Conservation (phyloP, 2,329 filamentous ascomycete genomes). For the Aspergillus candidus region DNA sequence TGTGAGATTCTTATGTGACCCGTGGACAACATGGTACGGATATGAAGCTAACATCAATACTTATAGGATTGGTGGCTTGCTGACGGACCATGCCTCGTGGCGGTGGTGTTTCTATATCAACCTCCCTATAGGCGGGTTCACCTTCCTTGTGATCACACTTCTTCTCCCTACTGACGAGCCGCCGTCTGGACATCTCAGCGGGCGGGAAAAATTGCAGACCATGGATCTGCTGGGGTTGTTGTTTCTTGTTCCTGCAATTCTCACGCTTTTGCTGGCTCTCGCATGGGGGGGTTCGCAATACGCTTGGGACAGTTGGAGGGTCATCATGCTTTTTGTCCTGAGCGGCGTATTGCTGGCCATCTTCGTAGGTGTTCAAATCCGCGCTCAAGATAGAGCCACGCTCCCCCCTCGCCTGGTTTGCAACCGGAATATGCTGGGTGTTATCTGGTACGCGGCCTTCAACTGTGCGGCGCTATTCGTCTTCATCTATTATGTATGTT, state of each 20-base stretch:
- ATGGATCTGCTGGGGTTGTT: slow-evolving; percentile 32
- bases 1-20: background rate
- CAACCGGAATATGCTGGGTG: slow-evolving; percentile 2
- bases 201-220: slow-evolving; percentile 19
- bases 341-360: slow-evolving; percentile 29
- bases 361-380: background rate
- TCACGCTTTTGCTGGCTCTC: slow-evolving; percentile 7
- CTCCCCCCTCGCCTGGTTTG: slow-evolving; percentile 3
- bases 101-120: slow-evolving; percentile 37
- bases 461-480: background rate
- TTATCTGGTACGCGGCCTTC: slow-evolving; percentile 2
- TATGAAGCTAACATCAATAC: background rate
- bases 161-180: slow-evolving; percentile 38
- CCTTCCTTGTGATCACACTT: slow-evolving; percentile 43
- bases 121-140: slow-evolving; percentile 32
- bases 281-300: slow-evolving; percentile 34
- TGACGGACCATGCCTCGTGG: slow-evolving; percentile 5
- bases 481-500: slow-evolving; percentile 3
- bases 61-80: background rate
- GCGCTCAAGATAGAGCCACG: slow-evolving; percentile 1
- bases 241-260: slow-evolving; percentile 17
- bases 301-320: slow-evolving; percentile 34
- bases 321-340: slow-evolving; percentile 41
- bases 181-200: slow-evolving; percentile 18
- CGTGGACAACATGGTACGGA: background rate